Evolutionary conservation across 768 basidiomycete genomes (phyloP).

Genomic region (Pisolithus sp.): DNA sequence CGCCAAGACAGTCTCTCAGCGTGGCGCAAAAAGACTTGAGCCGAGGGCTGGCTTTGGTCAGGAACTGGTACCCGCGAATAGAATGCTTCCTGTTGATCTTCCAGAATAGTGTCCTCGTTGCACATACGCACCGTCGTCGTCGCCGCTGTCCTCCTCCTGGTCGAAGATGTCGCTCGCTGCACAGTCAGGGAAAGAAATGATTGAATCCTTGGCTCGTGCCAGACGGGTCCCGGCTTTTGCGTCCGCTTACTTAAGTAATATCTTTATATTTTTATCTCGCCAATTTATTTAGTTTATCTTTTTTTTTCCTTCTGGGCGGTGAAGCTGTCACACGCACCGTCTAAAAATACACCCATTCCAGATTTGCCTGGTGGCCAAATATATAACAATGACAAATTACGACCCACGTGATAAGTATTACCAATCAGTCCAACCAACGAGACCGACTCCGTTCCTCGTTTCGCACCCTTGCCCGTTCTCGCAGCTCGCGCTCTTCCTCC

Average conservation of each 20-base stretch:
- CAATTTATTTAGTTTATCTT: no score
- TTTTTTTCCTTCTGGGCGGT: no score
- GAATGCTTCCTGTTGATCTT: neutral
- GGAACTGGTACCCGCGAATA: neutral
- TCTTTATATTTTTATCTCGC: neutral
- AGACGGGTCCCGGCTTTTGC: neutral
- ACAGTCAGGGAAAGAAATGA: neutral
- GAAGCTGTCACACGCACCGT: no score
- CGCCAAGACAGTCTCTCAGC: constrained; percentile 31
- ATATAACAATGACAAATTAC: neutral
- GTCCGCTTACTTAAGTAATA: neutral
- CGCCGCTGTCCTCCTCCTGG: neutral
- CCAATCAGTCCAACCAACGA: constrained; percentile 24
- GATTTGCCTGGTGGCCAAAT: neutral
- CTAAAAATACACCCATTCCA: neutral
- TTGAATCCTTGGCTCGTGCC: neutral
- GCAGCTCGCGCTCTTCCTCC: constrained; percentile 30
- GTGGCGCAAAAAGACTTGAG: constrained; percentile 22
- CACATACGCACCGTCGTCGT: neutral
- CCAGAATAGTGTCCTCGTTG: neutral
- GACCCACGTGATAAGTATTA: neutral
- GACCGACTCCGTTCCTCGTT: constrained; percentile 54
- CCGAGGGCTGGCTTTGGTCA: neutral
- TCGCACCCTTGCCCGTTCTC: constrained; percentile 36
- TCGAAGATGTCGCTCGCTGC: neutral